Percentiles rank a stretch among this genome's conserved stretches.
Evolutionary conservation across 148 eudicot species (phyloP).

Genomic region (Rhododendron molle): DNA sequence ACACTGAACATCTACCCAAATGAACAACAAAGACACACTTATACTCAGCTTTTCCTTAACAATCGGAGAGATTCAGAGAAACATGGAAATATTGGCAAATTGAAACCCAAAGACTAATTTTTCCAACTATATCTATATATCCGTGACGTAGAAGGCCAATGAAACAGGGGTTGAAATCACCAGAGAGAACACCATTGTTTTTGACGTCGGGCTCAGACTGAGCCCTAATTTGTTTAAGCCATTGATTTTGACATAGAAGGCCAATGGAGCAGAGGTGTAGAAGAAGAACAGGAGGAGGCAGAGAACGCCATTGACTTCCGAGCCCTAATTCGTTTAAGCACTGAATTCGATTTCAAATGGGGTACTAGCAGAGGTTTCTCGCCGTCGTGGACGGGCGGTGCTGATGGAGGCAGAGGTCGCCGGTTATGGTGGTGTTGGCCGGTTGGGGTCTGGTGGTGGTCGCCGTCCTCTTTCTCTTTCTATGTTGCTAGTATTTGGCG

Average conservation of each 20-base stretch:
- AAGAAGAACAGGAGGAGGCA: too few species aligned
- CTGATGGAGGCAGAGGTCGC: too few species aligned
- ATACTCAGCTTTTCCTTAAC: not conserved
- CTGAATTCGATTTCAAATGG: constrained; percentile 18
- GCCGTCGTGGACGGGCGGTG: too few species aligned
- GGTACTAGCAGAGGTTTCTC: too few species aligned
- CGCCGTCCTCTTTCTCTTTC: too few species aligned
- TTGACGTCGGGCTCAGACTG: too few species aligned
- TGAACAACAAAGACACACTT: not conserved
- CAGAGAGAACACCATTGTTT: constrained; percentile 22
- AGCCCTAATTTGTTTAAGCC: too few species aligned
- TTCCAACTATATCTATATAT: not conserved
- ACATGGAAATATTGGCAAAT: not conserved
- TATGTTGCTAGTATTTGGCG: too few species aligned
- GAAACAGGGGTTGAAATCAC: constrained; percentile 68
- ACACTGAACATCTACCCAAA: not conserved
- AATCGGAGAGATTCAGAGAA: not conserved
- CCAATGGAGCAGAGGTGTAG: too few species aligned
- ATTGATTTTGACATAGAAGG: too few species aligned
- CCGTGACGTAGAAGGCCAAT: constrained; percentile 53
- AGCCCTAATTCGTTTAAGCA: constrained; percentile 26
- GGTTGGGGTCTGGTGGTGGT: too few species aligned
- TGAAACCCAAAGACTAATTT: not conserved
- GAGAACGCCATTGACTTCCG: constrained; percentile 57
- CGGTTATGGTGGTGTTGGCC: too few species aligned